Base-by-base conservation (phyloP, 2,329 filamentous ascomycete species). In the Trichoderma sp. region DNA sequence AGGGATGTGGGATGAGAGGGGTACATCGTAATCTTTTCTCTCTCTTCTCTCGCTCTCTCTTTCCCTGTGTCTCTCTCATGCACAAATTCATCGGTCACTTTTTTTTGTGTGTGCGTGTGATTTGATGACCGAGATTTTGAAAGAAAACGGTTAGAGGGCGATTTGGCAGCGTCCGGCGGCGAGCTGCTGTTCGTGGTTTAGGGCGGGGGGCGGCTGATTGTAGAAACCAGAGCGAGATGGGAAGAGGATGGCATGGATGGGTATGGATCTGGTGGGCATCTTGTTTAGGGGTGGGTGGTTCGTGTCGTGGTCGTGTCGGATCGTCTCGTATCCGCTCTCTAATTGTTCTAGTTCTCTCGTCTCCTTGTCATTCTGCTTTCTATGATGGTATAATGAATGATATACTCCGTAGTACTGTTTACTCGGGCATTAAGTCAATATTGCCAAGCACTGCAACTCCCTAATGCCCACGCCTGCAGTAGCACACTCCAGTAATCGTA, bases 131-230 rank as follows among this genome's bases (percentile, higher is more conserved):
- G 59, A 43, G 59, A 39, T 32, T 55, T 32, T 65, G 63, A 65
- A 65, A 23, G 63, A 65, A 65, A 65, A 65, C 63, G 63, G 63
- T 55, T 53, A 55, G 43, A 23, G 15, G 55, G 55, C 55, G 36
- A 64, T 20, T 20, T 28, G 23, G 32, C 23, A 28, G 59, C 34
- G 59, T 47, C 3, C 8, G 59, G 26, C 59, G 34, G 59, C 13
- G 6, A 57, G 53, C 53, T 28, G 53, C 53, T 57, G 17, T 34
- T 61, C 57, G 32, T 17, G 59, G 59, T n/a, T 6, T 39, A 13
- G 34, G 32, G 43, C 43, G 59, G 36, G 32, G 32, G 34, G 17
- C 28, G 50, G 23, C 53, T 57, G 53, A 17, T 57, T 59, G 55
- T 26, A 59, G 55, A 32, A 30, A 59, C 13, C 26, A 30, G 55